phyloP scores from a whole-genome alignment of 2,329 filamentous ascomycete species.

The Amylocarpus encephaloides region DNA sequence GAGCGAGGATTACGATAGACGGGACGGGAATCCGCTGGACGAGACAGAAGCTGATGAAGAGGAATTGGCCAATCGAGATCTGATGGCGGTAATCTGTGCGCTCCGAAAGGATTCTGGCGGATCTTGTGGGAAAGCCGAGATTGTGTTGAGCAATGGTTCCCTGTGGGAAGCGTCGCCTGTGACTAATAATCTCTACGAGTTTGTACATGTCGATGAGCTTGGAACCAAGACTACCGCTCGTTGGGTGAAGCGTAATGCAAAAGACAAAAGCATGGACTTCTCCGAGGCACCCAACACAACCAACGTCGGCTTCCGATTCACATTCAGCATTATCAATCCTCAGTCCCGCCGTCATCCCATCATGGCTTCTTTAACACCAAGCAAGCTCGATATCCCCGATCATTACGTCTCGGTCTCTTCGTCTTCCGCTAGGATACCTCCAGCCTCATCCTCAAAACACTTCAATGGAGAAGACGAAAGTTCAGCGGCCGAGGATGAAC shows the following conservation, averaged over 20 bases:
- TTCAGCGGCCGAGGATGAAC: conserved; percentile 20
- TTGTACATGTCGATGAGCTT: conserved; percentile 46
- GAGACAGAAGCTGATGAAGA: conserved; percentile 45
- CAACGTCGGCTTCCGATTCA: conserved; percentile 52
- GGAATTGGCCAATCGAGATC: conserved; percentile 42
- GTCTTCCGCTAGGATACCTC: conserved; percentile 42
- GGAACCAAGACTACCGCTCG: conserved; percentile 56
- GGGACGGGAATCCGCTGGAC: conserved; percentile 49
- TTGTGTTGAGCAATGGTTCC: conserved; percentile 58
- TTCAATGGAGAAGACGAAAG: conserved; percentile 10
- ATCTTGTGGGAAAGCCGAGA: conserved; percentile 41
- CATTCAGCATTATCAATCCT: conserved; percentile 70
- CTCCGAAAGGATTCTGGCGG: conserved; percentile 46
- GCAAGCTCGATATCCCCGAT: conserved; percentile 63
- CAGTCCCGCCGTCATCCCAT: conserved; percentile 65
- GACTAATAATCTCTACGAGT: conserved; percentile 57
- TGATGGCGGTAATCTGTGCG: conserved; percentile 65
- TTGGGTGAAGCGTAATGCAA: conserved; percentile 54
- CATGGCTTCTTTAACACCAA: conserved; percentile 59
- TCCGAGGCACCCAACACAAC: conserved; percentile 24
- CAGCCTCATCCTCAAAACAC: conserved; percentile 16
- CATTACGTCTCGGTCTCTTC: conserved; percentile 54
- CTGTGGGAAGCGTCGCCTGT: conserved; percentile 50
- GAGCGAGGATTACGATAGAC: conserved; percentile 57
- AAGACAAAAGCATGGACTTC: conserved; percentile 30